Evolutionary conservation across 768 basidiomycete species (phyloP).

Genomic region (Lactarius hengduanensis): DNA sequence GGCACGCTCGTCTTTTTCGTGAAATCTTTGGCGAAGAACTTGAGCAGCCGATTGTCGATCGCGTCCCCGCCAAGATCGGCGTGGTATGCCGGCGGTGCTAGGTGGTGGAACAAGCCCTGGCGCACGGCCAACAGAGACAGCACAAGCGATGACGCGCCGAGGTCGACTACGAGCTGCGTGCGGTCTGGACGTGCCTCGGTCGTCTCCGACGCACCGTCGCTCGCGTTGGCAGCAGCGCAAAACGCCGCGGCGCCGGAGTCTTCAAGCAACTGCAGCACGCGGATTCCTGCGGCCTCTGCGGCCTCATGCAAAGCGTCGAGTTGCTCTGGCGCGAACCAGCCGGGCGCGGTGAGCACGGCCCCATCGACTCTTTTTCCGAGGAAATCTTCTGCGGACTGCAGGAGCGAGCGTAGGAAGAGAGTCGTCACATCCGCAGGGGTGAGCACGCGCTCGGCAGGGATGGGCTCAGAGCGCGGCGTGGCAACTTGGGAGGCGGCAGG

Average conservation of each 20-base stretch:
- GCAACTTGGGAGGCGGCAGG: conserved; percentile 66
- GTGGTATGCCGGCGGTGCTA: conserved; percentile 48
- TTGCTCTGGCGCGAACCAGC: conserved; percentile 70
- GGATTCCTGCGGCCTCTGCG: conserved; percentile 76
- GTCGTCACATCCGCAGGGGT: conserved; percentile 81
- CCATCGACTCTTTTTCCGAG: conserved; percentile 75
- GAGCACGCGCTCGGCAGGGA: conserved; percentile 62
- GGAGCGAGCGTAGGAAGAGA: conserved; percentile 80
- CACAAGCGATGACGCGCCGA: conserved; percentile 71
- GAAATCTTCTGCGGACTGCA: conserved; percentile 88
- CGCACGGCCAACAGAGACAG: conserved; percentile 71
- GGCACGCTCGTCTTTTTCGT: conserved; percentile 90
- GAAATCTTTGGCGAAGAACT: conserved; percentile 93
- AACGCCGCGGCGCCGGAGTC: conserved; percentile 78
- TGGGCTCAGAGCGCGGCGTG: conserved; percentile 74
- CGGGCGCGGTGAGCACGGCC: conserved; percentile 81
- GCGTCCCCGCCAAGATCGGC: conserved; percentile 60
- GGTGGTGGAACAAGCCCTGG: conserved; percentile 65
- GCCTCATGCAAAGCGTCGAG: conserved; percentile 69
- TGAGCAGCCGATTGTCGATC: conserved; percentile 80
- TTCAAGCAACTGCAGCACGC: conserved; percentile 82
- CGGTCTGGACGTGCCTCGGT: conserved; percentile 54
- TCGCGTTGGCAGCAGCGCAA: conserved; percentile 37
- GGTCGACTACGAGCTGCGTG: conserved; percentile 77
- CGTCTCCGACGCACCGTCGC: conserved; percentile 42